Conservation (phyloP, 2,329 filamentous ascomycete genomes). For the Berkeleyomyces rouxiae region DNA sequence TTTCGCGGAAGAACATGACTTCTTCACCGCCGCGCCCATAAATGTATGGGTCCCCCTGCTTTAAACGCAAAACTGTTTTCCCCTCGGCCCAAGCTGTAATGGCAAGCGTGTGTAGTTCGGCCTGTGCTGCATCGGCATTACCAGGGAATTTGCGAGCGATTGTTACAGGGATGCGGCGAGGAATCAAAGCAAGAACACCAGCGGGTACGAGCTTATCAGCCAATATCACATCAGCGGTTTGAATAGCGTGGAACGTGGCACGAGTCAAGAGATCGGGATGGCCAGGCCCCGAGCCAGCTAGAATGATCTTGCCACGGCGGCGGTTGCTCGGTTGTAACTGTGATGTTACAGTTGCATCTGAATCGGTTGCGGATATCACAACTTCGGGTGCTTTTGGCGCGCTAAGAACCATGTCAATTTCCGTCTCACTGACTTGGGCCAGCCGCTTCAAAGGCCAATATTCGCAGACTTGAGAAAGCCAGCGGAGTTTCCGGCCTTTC, state of each 20-base stretch:
- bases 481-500: constrained; percentile 71
- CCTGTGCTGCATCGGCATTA: constrained; percentile 84
- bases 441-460: constrained; percentile 88
- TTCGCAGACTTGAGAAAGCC: constrained; percentile 92
- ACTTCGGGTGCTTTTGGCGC: constrained; percentile 35
- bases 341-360: not conserved
- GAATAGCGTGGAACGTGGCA: constrained; percentile 61
- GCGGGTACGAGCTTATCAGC: constrained; percentile 77
- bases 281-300: constrained; percentile 84
- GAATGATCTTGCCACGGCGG: constrained; percentile 52
- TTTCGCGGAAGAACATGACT: constrained; percentile 60
- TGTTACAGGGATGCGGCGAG: constrained; percentile 70
- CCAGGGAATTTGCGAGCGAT: constrained; percentile 97
- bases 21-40: constrained; percentile 94
- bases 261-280: constrained; percentile 82
- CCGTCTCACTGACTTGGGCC: constrained; percentile 60
- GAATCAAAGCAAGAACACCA: constrained; percentile 74
- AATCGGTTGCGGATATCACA: constrained; percentile 6
- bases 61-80: constrained; percentile 70
- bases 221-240: constrained; percentile 59
- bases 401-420: constrained; percentile 60
- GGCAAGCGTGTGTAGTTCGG: constrained; percentile 69
- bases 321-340: not conserved
- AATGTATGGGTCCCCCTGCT: constrained; percentile 93
- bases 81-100: constrained; percentile 49